Conservation (phyloP, 1,284 basidiomycete genomes). For the Inonotus obliquus region DNA sequence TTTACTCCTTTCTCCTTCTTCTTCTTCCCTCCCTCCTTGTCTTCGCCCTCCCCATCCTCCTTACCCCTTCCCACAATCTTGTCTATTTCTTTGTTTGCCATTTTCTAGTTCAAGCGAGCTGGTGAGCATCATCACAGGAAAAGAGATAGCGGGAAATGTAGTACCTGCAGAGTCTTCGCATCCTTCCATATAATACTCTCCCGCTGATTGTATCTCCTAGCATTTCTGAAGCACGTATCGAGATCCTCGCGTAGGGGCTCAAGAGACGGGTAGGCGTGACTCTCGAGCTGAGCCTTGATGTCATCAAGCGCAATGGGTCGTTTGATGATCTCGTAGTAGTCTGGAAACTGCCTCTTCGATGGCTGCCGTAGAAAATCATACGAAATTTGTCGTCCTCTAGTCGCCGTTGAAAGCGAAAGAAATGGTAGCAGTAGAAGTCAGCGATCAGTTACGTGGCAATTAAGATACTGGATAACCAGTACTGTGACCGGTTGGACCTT, state of each 20-base stretch:
- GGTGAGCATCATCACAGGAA: neutral
- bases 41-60: constrained; percentile 32
- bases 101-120: constrained; percentile 44
- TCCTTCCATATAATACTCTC: constrained; percentile 84
- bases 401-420: constrained; percentile 1
- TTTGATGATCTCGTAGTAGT: constrained; percentile 79
- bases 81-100: constrained; percentile 57
- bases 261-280: constrained; percentile 57
- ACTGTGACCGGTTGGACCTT: constrained; percentile 29
- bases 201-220: constrained; percentile 84
- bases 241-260: constrained; percentile 77
- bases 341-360: constrained; percentile 76
- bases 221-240: constrained; percentile 86
- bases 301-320: constrained; percentile 83
- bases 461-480: constrained; percentile 23
- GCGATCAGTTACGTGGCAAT: constrained; percentile 13
- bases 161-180: constrained; percentile 64
- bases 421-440: constrained; percentile 13
- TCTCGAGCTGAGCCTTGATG: constrained; percentile 76
- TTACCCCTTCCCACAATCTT: constrained; percentile 47
- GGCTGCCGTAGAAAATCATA: constrained; percentile 76
- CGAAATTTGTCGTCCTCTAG: constrained; percentile 62
- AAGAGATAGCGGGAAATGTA: constrained; percentile 20
- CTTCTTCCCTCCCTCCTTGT: constrained; percentile 36
- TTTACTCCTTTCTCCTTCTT: constrained; percentile 57